A percentile compares a stretch with the other conserved stretches of the same genome.
These are phyloP conservation scores for Naegleria lovaniensis DNA, from an alignment of 208 protist species.

Conservation along the genomic window DNA sequence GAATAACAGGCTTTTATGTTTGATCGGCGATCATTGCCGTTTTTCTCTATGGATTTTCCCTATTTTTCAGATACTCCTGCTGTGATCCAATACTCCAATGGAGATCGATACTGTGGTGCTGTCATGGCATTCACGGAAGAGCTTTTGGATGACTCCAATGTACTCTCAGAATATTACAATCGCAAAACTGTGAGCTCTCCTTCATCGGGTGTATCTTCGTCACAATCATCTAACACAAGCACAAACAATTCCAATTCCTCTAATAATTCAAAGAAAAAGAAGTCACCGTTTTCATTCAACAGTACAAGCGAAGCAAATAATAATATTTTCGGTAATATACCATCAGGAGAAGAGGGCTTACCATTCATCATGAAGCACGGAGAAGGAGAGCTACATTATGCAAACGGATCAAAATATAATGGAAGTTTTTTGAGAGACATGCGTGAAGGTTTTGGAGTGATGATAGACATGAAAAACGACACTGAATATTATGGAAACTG, in stretches of 20 bases:
- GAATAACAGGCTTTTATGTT: too few relatives aligned
- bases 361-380: slow-evolving; percentile 6
- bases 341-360: not conserved
- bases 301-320: not conserved
- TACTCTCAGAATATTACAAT: not conserved
- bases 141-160: not conserved
- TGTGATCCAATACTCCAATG: not conserved
- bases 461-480: not conserved
- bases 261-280: not conserved
- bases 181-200: not conserved
- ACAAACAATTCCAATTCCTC: not conserved
- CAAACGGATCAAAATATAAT: not conserved
- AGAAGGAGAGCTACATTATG: not conserved
- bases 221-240: not conserved
- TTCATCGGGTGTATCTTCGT: too few relatives aligned
- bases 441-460: not conserved
- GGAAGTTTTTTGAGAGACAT: not conserved
- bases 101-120: not conserved
- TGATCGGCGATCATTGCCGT: too few relatives aligned
- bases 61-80: not conserved
- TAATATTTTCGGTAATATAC: not conserved
- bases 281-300: not conserved
- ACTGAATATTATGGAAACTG: slow-evolving; percentile 24
- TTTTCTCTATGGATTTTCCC: too few relatives aligned
- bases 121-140: not conserved